Conservation (phyloP, 1,284 basidiomycete genomes). For the Ceratobasidium sp. region DNA sequence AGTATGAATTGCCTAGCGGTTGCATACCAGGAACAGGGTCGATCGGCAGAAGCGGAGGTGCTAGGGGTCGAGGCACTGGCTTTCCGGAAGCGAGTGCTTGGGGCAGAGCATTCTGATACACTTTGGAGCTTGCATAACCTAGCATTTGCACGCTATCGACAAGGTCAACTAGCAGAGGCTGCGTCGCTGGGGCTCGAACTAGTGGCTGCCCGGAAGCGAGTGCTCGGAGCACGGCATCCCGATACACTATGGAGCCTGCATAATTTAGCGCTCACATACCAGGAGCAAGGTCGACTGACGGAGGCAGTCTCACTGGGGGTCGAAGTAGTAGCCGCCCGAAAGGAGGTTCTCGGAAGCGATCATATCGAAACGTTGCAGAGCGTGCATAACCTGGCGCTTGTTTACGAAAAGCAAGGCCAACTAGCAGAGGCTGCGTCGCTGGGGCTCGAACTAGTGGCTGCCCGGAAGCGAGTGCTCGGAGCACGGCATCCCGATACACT, state of each 20-base stretch:
- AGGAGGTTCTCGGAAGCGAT: no score
- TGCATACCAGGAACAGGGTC: not conserved
- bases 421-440: no score
- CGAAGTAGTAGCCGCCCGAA: no score
- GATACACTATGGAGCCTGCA: not conserved
- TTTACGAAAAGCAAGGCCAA: no score
- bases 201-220: no score
- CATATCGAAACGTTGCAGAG: no score
- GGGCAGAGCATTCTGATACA: slow-evolving; percentile 4
- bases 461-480: no score
- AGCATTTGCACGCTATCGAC: not conserved
- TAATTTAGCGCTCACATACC: not conserved
- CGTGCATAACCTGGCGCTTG: no score
- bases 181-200: no score
- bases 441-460: no score
- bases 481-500: no score
- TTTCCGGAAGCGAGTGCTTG: not conserved
- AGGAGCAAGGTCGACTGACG: not conserved
- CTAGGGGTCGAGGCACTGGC: not conserved
- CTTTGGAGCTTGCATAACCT: not conserved
- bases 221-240: not conserved
- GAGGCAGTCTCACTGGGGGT: not conserved
- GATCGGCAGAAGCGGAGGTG: not conserved
- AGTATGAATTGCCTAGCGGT: slow-evolving; percentile 1
- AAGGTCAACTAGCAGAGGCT: not conserved